Conservation (phyloP, 140 eudicot genomes). For the Stevia rebaudiana region DNA sequence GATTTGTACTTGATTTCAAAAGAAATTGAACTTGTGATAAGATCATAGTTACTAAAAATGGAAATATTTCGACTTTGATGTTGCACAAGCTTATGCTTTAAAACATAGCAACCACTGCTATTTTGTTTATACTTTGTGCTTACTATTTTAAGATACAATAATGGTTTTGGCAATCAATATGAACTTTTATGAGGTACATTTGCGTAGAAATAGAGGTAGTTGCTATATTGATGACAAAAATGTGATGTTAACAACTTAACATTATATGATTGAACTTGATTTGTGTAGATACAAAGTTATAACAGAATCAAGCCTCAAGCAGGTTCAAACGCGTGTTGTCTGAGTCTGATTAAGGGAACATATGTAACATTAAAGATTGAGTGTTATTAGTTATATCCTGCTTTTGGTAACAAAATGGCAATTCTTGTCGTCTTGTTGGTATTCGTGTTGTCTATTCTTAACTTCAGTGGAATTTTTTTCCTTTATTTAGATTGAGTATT, state of each 20-base stretch:
- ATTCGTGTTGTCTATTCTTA: not conserved
- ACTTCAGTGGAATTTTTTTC: not conserved
- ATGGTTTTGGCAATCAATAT: conserved; percentile 1
- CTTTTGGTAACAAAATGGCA: not conserved
- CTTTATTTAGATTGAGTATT: not conserved
- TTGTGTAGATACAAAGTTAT: not conserved
- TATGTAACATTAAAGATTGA: not conserved
- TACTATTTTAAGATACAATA: not conserved
- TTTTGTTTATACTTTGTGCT: not conserved
- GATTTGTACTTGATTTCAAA: not conserved
- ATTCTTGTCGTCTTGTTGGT: conserved; percentile 11
- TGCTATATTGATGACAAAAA: not conserved
- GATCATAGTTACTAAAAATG: not conserved
- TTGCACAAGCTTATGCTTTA: not conserved
- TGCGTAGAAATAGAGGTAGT: not conserved
- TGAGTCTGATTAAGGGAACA: not conserved
- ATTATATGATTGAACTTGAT: not conserved
- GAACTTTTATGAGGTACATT: not conserved
- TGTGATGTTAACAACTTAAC: not conserved
- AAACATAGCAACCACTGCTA: not conserved
- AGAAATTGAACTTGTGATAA: not conserved
- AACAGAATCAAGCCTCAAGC: not conserved
- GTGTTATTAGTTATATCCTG: conserved; percentile 10
- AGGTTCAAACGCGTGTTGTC: too few relatives aligned
- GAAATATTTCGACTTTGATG: not conserved